Base-by-base conservation (phyloP, 345 rosid genomes). In the Schrenkiella parvula region DNA sequence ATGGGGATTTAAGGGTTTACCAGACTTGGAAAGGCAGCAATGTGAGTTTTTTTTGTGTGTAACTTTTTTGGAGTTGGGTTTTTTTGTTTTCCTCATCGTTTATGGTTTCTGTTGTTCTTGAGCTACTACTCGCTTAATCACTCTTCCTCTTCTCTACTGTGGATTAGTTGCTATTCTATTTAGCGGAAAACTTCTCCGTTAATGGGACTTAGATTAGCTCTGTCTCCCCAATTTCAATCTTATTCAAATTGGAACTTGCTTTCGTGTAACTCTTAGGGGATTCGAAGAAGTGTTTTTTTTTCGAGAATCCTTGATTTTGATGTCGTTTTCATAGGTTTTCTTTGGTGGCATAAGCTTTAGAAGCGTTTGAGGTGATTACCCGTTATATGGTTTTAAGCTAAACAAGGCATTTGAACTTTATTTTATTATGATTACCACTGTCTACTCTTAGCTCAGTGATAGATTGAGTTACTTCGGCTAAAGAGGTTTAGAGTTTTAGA, bases 21-120 rank as follows among this genome's bases (percentile, higher is more conserved):
- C 92, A 88, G 77, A 82, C 81, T 71, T 95, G 99, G 99, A 91
- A 89, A 84, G 98, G 91, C 75, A 91, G 92, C 80, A 91, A 95
- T 83, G 98, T 88, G 69, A 87, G 91, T 41, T 71, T 29, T 54
- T 12, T 9, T 48, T 11, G 6, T 41, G 46, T 46, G 6, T 21
- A 2, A n/a, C 4, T 26, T 12, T 32, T 43, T n/a, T 1, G 38
- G 2, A 21, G 17, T 51, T 1, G 25, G 14, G 46, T 13, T 11
- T 23, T 11, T 31, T 13, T 32, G 13, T 35, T 47, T 43, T 44
- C 1, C 28, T 38, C 2, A 8, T 34, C 8, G n/a, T 47, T 22
- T 54, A 1, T 23, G 5, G 9, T 25, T 44, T 52, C 0, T 8
- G 2, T 25, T 46, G 23, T 56, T 66, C 18, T 35, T 19, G 22